These are phyloP conservation scores for Suillus paluster DNA, from an alignment of 768 basidiomycete genomes.

Conservation along the genomic window DNA sequence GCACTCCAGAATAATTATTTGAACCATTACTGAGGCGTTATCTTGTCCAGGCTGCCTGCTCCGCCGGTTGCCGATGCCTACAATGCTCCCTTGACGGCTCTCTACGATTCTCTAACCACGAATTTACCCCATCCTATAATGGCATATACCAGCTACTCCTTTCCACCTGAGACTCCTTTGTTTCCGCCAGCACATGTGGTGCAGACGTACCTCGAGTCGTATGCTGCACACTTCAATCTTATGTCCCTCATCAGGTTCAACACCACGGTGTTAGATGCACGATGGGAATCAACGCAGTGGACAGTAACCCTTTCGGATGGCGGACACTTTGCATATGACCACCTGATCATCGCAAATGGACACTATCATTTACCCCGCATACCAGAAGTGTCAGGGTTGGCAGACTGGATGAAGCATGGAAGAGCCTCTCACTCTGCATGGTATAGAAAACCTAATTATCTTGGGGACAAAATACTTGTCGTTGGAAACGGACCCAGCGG, in stretches of 20 bases:
- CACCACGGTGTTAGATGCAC: slow-evolving; percentile 54
- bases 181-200: slow-evolving; percentile 69
- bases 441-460: slow-evolving; percentile 58
- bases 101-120: slow-evolving; percentile 83
- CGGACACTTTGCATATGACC: slow-evolving; percentile 52
- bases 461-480: slow-evolving; percentile 47
- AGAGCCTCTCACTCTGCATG: slow-evolving; percentile 68
- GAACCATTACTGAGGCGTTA: slow-evolving; percentile 2
- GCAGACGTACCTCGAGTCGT: slow-evolving; percentile 69
- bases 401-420: slow-evolving; percentile 54
- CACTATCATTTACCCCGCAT: slow-evolving; percentile 70
- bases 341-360: slow-evolving; percentile 77
- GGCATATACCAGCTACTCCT: slow-evolving; percentile 65
- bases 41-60: slow-evolving; percentile 55
- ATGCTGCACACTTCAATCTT: slow-evolving; percentile 65
- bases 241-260: slow-evolving; percentile 63
- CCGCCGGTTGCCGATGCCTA: slow-evolving; percentile 48
- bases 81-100: slow-evolving; percentile 56
- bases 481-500: slow-evolving; percentile 69
- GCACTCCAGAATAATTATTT: too few species aligned
- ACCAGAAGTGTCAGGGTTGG: slow-evolving; percentile 63
- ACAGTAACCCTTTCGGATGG: slow-evolving; percentile 46
- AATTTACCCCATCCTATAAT: slow-evolving; percentile 83
- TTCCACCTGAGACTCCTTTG: slow-evolving; percentile 73
- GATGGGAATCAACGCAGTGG: slow-evolving; percentile 52